These are phyloP conservation scores for Salicornia ramosissima DNA, from an alignment of 148 eudicot genomes.

Conservation along the genomic window DNA sequence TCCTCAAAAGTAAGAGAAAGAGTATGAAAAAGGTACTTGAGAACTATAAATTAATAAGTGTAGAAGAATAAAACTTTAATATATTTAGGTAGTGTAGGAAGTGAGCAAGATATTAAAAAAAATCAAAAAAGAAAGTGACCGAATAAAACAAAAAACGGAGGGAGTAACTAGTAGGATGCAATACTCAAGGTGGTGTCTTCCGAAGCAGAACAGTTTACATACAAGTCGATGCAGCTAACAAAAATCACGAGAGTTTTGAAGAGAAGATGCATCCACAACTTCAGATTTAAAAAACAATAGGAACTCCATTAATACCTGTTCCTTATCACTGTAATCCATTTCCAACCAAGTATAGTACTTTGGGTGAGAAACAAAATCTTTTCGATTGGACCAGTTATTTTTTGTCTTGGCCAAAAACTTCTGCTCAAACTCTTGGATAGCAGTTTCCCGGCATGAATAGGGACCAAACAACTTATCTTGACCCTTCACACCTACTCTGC, in stretches of 20 bases:
- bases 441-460: constrained; percentile 51
- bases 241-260: constrained; percentile 1
- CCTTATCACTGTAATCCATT: constrained; percentile 78
- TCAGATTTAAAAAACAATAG: background rate
- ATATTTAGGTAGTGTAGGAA: too few relatives aligned
- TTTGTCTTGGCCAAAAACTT: constrained; percentile 75
- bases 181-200: background rate
- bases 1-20: too few relatives aligned
- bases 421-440: constrained; percentile 62
- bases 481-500: constrained; percentile 95
- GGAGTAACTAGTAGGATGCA: background rate
- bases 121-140: too few relatives aligned
- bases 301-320: constrained; percentile 43
- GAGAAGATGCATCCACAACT: background rate
- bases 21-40: too few relatives aligned
- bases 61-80: too few relatives aligned
- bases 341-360: constrained; percentile 89
- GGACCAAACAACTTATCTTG: constrained; percentile 86
- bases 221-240: background rate
- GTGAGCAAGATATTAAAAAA: too few relatives aligned
- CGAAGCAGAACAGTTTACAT: background rate
- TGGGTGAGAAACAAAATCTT: constrained; percentile 53
- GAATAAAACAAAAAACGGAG: too few relatives aligned
- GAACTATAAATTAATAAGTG: too few relatives aligned
- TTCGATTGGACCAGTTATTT: constrained; percentile 69